Base-by-base conservation (phyloP, 2,329 filamentous ascomycete species). In the Paecilomyces sp. region DNA sequence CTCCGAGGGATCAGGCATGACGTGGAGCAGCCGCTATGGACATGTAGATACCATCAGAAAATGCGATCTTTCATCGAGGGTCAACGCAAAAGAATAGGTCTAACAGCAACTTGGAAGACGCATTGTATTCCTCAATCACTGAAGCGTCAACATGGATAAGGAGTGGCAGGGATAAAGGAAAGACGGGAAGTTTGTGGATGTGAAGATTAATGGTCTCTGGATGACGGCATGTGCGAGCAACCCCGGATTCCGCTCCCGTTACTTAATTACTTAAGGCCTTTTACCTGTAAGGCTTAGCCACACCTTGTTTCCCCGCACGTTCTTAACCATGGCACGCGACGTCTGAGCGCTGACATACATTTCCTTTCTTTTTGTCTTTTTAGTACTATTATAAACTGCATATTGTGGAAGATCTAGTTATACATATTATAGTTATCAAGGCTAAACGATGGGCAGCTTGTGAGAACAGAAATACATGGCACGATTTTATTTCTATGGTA, bases 1-100 rank as follows among this genome's bases (percentile, higher is more conserved):
- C 59, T 61, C 63, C 59, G 64, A 61, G 59, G 63, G 62, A 55
- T 62, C 64, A 28, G 62, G 52, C 66, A 69, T 68, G 63, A 56
- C 56, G 58, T 57, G 18, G 33, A 56, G 58, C 50, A 54, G 59
- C 15, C 25, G 41, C 13, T n/a, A 47, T 18, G 18, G 3, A 8
- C 7, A 47, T 47, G 41, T 47, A 47, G 8, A 41, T 4, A 47
- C 18, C 41, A 47, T 47, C 41, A 47, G n/a, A 47, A n/a, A 18
- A 47, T 18, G 41, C 41, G 15, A 15, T 47, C 41, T 22, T 47
- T 9, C 15, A 47, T 47, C 41, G 18, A 47, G 15, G 15, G 22
- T 2, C 25, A 47, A n/a, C 18, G n/a, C 9, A n/a, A n/a, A 4
- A 9, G n/a, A n/a, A 47, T 22, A 8, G 7, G 6, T 22, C 18